Evolutionary conservation across 1,284 basidiomycete genomes (phyloP).

Genomic region (Tilletia setariae): DNA sequence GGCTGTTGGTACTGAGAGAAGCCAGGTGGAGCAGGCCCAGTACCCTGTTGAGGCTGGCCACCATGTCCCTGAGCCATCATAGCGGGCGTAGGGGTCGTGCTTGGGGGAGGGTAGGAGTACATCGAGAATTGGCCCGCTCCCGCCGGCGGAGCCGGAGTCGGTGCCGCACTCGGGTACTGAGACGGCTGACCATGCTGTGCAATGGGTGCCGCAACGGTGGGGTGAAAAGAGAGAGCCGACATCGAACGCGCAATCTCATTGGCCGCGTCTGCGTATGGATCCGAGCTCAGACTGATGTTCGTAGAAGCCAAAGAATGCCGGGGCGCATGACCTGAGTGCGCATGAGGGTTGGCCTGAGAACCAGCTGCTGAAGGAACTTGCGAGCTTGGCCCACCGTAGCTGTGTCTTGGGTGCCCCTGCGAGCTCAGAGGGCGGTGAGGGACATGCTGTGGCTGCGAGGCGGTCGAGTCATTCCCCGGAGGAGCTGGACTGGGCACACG

Average conservation of each 20-base stretch:
- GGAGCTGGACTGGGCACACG: slow-evolving; percentile 37
- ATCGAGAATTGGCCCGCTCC: not conserved
- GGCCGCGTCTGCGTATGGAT: not conserved
- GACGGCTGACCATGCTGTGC: not conserved
- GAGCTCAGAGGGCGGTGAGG: slow-evolving; percentile 19
- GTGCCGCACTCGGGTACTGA: too few relatives aligned
- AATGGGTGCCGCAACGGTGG: not conserved
- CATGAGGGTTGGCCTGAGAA: slow-evolving; percentile 22
- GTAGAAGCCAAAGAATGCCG: not conserved
- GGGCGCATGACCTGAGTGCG: slow-evolving; percentile 18
- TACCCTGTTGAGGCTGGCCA: not conserved
- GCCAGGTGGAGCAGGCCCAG: slow-evolving; percentile 2
- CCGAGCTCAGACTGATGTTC: not conserved
- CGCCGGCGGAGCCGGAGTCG: not conserved
- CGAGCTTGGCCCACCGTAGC: too few relatives aligned
- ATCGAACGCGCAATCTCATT: slow-evolving; percentile 2
- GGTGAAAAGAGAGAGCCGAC: not conserved
- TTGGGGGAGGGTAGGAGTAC: slow-evolving; percentile 8
- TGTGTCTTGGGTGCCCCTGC: not conserved
- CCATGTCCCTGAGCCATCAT: slow-evolving; percentile 5
- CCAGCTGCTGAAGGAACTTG: slow-evolving; percentile 1
- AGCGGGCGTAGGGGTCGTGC: not conserved
- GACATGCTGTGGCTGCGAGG: not conserved
- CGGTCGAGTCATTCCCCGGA: not conserved
- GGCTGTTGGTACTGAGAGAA: slow-evolving; percentile 25